phyloP scores from a whole-genome alignment of 2,329 filamentous ascomycete species.

The Sclerotinia subarctica region DNA sequence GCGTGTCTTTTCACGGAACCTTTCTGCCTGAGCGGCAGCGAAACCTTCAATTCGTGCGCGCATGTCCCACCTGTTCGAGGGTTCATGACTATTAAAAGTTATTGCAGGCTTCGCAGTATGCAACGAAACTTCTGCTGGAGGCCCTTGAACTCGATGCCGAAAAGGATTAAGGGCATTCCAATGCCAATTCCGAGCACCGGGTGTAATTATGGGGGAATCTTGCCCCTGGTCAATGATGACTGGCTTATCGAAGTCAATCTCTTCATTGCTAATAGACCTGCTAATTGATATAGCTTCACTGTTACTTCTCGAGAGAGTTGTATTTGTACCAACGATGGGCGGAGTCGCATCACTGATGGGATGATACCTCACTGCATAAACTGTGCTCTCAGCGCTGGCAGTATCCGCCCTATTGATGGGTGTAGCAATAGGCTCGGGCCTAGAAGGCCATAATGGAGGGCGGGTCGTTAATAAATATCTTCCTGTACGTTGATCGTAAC shows the following conservation, averaged over 20 bases:
- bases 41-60: conserved; percentile 58
- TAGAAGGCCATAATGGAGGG: conserved; percentile 48
- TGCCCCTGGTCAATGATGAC: conserved; percentile 32
- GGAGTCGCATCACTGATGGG: conserved; percentile 46
- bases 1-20: conserved; percentile 54
- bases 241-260: conserved; percentile 25
- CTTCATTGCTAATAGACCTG: conserved; percentile 18
- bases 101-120: conserved; percentile 29
- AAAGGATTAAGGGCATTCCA: conserved; percentile 37
- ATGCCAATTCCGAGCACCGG: conserved; percentile 16
- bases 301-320: conserved; percentile 27
- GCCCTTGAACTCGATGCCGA: conserved; percentile 30
- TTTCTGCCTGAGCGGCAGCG: conserved; percentile 58
- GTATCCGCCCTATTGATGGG: conserved; percentile 61
- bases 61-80: conserved; percentile 51
- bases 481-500: conserved; percentile 17
- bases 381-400: conserved; percentile 60
- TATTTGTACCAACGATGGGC: conserved; percentile 19
- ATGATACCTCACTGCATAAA: conserved; percentile 61
- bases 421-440: conserved; percentile 54
- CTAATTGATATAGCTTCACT: conserved; percentile 30
- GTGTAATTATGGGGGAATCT: conserved; percentile 12
- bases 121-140: conserved; percentile 37
- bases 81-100: conserved; percentile 24
- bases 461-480: conserved; percentile 26